Conservation (phyloP, 2,329 filamentous ascomycete genomes). For the Alternaria sp. region DNA sequence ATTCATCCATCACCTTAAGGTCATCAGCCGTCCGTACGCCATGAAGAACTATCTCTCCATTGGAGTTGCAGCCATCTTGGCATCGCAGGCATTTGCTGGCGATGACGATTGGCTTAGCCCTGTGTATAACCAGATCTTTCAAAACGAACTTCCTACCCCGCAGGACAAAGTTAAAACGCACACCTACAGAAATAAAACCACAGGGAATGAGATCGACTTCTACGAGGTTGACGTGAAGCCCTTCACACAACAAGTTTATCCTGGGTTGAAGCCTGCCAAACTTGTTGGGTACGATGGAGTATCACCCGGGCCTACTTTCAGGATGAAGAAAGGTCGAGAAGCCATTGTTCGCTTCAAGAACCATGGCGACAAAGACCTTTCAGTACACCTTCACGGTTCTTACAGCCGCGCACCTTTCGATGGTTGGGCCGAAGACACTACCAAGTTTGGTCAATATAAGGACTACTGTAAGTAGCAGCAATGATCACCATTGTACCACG, state of each 20-base stretch:
- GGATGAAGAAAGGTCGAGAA: constrained; percentile 60
- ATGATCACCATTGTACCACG: neutral
- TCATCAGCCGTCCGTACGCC: constrained; percentile 7
- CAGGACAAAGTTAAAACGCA: constrained; percentile 54
- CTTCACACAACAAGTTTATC: constrained; percentile 57
- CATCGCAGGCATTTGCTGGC: constrained; percentile 27
- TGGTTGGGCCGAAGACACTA: constrained; percentile 65
- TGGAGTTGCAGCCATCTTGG: constrained; percentile 24
- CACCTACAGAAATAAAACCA: constrained; percentile 43
- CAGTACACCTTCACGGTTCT: constrained; percentile 66
- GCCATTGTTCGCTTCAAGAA: constrained; percentile 65
- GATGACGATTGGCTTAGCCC: constrained; percentile 43
- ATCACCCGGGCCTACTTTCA: constrained; percentile 64
- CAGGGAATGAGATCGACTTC: constrained; percentile 55
- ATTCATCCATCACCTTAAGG: constrained; percentile 7
- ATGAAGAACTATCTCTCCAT: constrained; percentile 29
- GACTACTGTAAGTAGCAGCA: constrained; percentile 38
- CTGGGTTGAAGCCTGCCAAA: constrained; percentile 52
- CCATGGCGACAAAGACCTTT: constrained; percentile 57
- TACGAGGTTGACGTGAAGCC: constrained; percentile 58
- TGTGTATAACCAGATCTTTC: constrained; percentile 49
- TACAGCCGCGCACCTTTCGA: constrained; percentile 59
- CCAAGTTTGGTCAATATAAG: constrained; percentile 62
- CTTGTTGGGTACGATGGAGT: constrained; percentile 65
- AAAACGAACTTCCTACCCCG: constrained; percentile 56